Evolutionary conservation across 1,284 basidiomycete species (phyloP).

Genomic region (Apiotrichum gamsii): DNA sequence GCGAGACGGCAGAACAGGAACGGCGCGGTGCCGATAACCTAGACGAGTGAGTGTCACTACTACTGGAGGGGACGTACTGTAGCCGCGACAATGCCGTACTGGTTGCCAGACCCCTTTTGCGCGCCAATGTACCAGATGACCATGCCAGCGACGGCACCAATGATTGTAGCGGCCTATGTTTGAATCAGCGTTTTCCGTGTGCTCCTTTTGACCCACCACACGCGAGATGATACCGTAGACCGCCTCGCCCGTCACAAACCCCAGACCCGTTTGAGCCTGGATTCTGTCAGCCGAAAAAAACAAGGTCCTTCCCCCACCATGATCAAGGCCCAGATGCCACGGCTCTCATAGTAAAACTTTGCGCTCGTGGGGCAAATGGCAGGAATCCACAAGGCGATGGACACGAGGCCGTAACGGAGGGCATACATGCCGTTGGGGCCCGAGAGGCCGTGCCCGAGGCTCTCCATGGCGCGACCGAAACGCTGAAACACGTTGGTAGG

Average conservation of each 20-base stretch:
- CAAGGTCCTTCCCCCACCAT: too few relatives aligned
- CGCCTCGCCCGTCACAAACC: conserved; percentile 59
- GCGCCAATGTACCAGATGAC: conserved; percentile 56
- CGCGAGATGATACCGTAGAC: too few relatives aligned
- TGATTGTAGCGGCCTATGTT: conserved; percentile 49
- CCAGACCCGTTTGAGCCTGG: conserved; percentile 56
- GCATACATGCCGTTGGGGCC: conserved; percentile 49
- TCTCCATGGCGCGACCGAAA: conserved; percentile 24
- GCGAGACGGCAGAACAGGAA: conserved; percentile 55
- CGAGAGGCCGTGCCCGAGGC: conserved; percentile 22
- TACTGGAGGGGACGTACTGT: too few relatives aligned
- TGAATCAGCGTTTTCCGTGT: too few relatives aligned
- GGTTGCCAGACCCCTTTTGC: conserved; percentile 52
- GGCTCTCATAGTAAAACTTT: conserved; percentile 46
- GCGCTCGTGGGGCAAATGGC: conserved; percentile 47
- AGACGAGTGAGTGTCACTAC: too few relatives aligned
- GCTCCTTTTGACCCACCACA: too few relatives aligned
- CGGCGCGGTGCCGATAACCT: conserved; percentile 54
- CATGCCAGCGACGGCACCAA: conserved; percentile 53
- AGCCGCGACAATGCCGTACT: conserved; percentile 56
- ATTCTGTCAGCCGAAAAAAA: too few relatives aligned
- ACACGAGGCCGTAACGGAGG: conserved; percentile 55
- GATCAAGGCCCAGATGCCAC: conserved; percentile 59
- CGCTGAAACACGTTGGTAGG: conserved; percentile 37
- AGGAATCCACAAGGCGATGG: conserved; percentile 57